Base-by-base conservation (phyloP, 140 eudicot species). In the Erigeron philadelphicus region DNA sequence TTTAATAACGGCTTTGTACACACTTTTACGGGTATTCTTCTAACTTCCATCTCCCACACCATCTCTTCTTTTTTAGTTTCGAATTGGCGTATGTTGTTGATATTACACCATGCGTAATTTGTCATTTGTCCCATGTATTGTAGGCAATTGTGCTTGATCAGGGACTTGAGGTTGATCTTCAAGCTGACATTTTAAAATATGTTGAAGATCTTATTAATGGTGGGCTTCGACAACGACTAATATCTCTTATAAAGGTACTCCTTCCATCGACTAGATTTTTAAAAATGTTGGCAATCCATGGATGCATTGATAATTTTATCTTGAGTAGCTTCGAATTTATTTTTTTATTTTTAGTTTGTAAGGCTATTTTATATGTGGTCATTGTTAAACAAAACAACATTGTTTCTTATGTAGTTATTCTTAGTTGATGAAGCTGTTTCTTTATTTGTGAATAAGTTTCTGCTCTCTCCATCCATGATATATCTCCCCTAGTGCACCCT, bases 111-210 rank as follows among this genome's bases (percentile, higher is more conserved):
- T 68, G 47, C 15, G 49, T 72, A 46, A 16, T 73, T 7, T 45
- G 23, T 59, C 6, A 18, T 52, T 52, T 60, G 7, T 40, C 71
- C 71, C 44, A 41, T 77, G 38, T 4, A 61, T 68, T 82, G 81
- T 84, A 94, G 99, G 97, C 97, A 76, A 88, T 84, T 74, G 91
- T 89, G 76, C 95, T 94, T 72, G 99, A 94, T 76, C 89, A 90
- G 50, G 99, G 96, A 50, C 86, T 85, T 71, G 97, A 89, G 70
- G 84, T 81, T 74, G 97, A 85, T 77, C 80, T 94, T 66, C 83
- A 86, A 76, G 84, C 83, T 11, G 99, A 94, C 52, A 81, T 94
- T 72, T 82, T 89, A 40, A 87, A 81, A 73, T 89, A 80, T 49
- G 61, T 89, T 67, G 95, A 94, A 82, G 90, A 94, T 79, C 84